Evolutionary conservation across 768 basidiomycete species (phyloP).

Genomic region (Agaricus subrufescens): DNA sequence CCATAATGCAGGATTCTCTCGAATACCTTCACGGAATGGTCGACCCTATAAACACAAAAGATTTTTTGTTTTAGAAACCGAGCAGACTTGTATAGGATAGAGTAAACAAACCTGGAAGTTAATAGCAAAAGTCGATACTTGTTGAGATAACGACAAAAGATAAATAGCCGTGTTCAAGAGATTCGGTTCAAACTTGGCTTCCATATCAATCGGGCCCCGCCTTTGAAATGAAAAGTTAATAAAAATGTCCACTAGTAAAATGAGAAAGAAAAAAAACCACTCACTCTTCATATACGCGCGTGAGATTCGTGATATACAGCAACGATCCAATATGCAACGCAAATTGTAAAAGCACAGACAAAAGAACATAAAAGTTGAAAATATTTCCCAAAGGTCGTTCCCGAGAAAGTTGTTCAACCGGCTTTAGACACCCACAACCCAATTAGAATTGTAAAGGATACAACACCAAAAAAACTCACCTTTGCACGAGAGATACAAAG

Average conservation of each 20-base stretch:
- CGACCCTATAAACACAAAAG: slow-evolving; percentile 54
- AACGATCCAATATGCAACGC: slow-evolving; percentile 87
- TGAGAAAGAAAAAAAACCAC: slow-evolving; percentile 24
- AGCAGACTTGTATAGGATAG: neutral
- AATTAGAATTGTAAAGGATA: neutral
- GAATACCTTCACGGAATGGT: slow-evolving; percentile 96
- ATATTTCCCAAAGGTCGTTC: slow-evolving; percentile 95
- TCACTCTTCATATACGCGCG: slow-evolving; percentile 73
- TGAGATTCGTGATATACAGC: slow-evolving; percentile 89
- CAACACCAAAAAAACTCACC: slow-evolving; percentile 41
- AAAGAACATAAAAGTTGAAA: slow-evolving; percentile 92
- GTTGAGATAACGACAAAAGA: slow-evolving; percentile 90
- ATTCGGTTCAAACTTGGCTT: slow-evolving; percentile 94
- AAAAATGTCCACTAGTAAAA: neutral
- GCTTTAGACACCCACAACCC: slow-evolving; percentile 44
- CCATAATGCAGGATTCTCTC: slow-evolving; percentile 90
- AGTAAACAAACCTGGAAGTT: slow-evolving; percentile 75
- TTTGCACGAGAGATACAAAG: slow-evolving; percentile 96
- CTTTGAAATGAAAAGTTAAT: slow-evolving; percentile 25
- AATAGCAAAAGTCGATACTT: slow-evolving; percentile 97
- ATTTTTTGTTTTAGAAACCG: neutral
- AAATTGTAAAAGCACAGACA: slow-evolving; percentile 91
- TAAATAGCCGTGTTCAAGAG: slow-evolving; percentile 96
- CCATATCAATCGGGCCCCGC: slow-evolving; percentile 79
- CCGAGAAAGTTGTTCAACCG: slow-evolving; percentile 92